phyloP scores from a whole-genome alignment of 805 yeast genomes.

The Trichomonascus vanleenenianus region DNA sequence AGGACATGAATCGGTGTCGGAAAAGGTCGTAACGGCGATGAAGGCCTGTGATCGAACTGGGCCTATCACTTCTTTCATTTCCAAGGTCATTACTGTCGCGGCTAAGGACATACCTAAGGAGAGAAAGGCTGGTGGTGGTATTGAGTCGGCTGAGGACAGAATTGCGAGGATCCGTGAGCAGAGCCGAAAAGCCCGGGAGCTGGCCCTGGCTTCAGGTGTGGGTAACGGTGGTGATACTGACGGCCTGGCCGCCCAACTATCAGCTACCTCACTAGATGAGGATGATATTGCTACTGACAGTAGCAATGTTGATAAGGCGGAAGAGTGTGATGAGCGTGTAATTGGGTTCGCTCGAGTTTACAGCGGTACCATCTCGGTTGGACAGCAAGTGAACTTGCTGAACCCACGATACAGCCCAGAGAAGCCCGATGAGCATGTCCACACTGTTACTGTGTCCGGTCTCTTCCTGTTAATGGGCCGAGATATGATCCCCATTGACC shows the following conservation, averaged over 20 bases:
- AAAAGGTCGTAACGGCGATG: conserved; percentile 48
- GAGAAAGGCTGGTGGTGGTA: conserved; percentile 24
- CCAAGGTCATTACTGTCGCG: conserved; percentile 84
- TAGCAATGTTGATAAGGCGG: conserved; percentile 41
- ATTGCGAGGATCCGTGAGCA: conserved; percentile 19
- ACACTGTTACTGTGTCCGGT: conserved; percentile 52
- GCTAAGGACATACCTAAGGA: conserved; percentile 63
- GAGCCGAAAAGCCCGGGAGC: conserved; percentile 18
- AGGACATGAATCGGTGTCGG: conserved; percentile 41
- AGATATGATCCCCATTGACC: conserved; percentile 67
- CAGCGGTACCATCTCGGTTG: conserved; percentile 72
- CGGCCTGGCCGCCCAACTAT: not conserved
- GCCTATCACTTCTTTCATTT: conserved; percentile 68
- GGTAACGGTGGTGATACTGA: not conserved
- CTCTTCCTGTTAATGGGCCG: conserved; percentile 87
- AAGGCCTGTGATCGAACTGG: conserved; percentile 58
- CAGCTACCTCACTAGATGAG: conserved; percentile 27
- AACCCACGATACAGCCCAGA: conserved; percentile 84
- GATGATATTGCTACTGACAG: conserved; percentile 21
- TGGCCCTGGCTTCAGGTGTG: conserved; percentile 9
- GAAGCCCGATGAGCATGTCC: conserved; percentile 41
- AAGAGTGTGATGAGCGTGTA: conserved; percentile 42
- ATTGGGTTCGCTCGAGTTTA: conserved; percentile 86
- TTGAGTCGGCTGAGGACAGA: conserved; percentile 4
- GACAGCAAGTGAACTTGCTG: conserved; percentile 65